These are phyloP conservation scores for Paxillus ammoniavirescens DNA, from an alignment of 768 basidiomycete genomes.

Conservation along the genomic window DNA sequence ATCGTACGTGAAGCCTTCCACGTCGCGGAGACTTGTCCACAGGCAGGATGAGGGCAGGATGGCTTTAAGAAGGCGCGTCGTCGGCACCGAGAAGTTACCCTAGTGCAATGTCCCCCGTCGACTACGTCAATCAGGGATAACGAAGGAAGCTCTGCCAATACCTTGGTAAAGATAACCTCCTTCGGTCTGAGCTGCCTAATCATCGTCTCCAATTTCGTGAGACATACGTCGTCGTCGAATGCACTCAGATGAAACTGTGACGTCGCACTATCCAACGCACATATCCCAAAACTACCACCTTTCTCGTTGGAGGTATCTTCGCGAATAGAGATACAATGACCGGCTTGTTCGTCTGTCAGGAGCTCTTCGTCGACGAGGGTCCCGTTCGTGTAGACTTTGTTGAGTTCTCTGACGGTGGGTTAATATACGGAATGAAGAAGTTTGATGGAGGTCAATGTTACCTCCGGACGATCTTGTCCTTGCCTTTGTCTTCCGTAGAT, in stretches of 20 bases:
- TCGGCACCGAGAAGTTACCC: constrained; percentile 85
- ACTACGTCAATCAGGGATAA: not conserved
- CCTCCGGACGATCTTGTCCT: constrained; percentile 89
- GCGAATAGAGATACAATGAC: constrained; percentile 90
- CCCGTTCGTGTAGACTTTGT: constrained; percentile 95
- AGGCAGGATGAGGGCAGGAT: constrained; percentile 78
- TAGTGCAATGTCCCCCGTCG: constrained; percentile 28
- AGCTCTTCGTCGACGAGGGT: constrained; percentile 91
- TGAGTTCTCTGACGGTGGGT: constrained; percentile 62
- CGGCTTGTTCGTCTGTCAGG: constrained; percentile 89
- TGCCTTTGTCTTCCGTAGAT: constrained; percentile 48
- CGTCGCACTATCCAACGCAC: constrained; percentile 91
- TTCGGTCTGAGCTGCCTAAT: constrained; percentile 89
- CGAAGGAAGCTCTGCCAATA: constrained; percentile 25
- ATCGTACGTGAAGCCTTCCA: constrained; percentile 81
- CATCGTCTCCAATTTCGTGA: constrained; percentile 91
- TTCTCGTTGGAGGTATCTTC: constrained; percentile 41
- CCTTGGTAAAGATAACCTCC: constrained; percentile 90
- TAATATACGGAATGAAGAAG: not conserved
- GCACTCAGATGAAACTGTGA: constrained; percentile 90
- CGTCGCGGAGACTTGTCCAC: constrained; percentile 82
- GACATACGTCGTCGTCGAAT: constrained; percentile 90
- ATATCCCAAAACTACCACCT: constrained; percentile 77
- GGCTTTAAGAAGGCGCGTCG: constrained; percentile 77
- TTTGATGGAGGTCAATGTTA: constrained; percentile 23